Conservation (phyloP, 140 eudicot genomes). For the Erigeron philadelphicus region DNA sequence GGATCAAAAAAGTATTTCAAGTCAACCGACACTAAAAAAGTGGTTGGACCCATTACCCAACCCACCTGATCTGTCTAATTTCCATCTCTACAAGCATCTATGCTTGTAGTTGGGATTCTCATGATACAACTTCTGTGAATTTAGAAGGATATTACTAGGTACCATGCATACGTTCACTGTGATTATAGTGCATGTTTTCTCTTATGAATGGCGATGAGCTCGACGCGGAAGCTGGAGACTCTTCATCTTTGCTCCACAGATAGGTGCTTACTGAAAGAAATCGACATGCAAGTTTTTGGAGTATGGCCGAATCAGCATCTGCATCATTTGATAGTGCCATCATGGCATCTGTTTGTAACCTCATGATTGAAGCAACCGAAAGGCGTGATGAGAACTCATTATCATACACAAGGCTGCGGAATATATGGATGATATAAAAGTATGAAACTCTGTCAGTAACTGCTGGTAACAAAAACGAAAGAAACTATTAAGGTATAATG, state of each 20-base stretch:
- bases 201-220: conserved; percentile 24
- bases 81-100: conserved; percentile 7
- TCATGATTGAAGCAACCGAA: conserved; percentile 58
- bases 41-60: neutral
- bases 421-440: neutral
- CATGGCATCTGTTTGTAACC: conserved; percentile 67
- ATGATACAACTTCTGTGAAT: neutral
- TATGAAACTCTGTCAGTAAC: neutral
- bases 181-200: conserved; percentile 10
- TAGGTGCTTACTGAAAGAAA: conserved; percentile 36
- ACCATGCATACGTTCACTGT: conserved; percentile 20
- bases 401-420: conserved; percentile 51
- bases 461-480: conserved; percentile 6
- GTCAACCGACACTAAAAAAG: neutral
- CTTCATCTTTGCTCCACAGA: conserved; percentile 29
- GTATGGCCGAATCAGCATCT: conserved; percentile 37
- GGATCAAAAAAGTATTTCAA: neutral
- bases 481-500: neutral
- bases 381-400: conserved; percentile 72
- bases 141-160: neutral
- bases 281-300: conserved; percentile 44
- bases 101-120: neutral
- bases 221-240: conserved; percentile 29
- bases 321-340: conserved; percentile 48
- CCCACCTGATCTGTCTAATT: neutral